Percentiles rank a stretch among this genome's conserved stretches.
Conservation (phyloP, 805 yeast species). For the Phaffomyces opuntiae region DNA sequence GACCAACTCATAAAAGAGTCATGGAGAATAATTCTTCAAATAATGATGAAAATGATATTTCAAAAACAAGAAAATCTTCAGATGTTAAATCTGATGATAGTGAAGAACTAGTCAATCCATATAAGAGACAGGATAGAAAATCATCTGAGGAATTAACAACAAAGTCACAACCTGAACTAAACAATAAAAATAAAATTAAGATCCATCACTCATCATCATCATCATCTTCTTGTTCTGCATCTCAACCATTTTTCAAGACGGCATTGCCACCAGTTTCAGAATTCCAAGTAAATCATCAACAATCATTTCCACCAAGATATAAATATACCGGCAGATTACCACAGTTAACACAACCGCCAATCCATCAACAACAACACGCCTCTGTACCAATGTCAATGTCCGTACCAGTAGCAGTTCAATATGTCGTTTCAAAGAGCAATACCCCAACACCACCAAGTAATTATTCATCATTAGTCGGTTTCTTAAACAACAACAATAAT, state of each 20-base stretch:
- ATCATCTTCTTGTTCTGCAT: not conserved
- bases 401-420: not conserved
- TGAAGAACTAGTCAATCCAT: not conserved
- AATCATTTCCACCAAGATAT: not conserved
- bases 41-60: not conserved
- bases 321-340: not conserved
- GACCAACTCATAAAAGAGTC: slow-evolving; percentile 26
- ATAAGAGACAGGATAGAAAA: not conserved
- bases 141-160: not conserved
- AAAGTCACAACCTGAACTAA: too few relatives aligned
- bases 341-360: not conserved
- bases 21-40: not conserved
- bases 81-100: not conserved
- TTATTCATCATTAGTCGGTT: not conserved
- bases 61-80: not conserved
- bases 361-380: not conserved
- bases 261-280: not conserved
- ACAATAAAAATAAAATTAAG: too few relatives aligned
- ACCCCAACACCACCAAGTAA: not conserved
- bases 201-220: not conserved
- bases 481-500: not conserved
- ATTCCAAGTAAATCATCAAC: not conserved
- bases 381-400: too few relatives aligned
- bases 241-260: too few relatives aligned
- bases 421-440: not conserved